These are phyloP conservation scores for Alternaria atra DNA, from an alignment of 2,329 filamentous ascomycete species.

Conservation along the genomic window DNA sequence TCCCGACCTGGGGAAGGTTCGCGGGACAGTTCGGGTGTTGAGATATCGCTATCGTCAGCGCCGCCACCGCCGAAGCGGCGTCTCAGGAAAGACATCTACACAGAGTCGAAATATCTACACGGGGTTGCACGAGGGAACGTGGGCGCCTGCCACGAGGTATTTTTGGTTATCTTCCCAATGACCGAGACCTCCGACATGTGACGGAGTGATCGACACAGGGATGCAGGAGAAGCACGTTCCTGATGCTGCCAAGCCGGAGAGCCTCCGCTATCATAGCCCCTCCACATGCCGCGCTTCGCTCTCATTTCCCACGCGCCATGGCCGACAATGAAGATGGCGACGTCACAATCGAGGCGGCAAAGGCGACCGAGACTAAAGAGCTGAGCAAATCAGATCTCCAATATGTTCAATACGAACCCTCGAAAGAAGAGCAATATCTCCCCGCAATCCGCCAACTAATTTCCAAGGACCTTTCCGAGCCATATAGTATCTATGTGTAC, in stretches of 20 bases:
- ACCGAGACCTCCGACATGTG: conserved; percentile 21
- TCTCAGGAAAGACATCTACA: conserved; percentile 49
- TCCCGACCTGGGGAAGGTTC: conserved; percentile 49
- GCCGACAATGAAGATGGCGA: conserved; percentile 7
- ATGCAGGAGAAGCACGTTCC: conserved; percentile 6
- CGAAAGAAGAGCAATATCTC: conserved; percentile 73
- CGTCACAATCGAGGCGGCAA: not conserved
- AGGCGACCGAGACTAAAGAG: not conserved
- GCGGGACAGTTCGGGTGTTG: conserved; percentile 48
- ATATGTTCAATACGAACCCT: conserved; percentile 68
- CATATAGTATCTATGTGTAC: conserved; percentile 99
- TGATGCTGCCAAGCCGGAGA: conserved; percentile 13
- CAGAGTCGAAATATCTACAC: not conserved
- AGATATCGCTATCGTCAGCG: conserved; percentile 28
- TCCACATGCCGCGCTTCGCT: conserved; percentile 8
- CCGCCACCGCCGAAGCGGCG: conserved; percentile 44
- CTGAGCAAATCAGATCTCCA: conserved; percentile 53
- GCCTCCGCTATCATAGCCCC: not conserved
- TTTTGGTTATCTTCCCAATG: conserved; percentile 6
- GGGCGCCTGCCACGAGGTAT: not conserved
- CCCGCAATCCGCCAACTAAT: conserved; percentile 91
- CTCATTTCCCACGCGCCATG: conserved; percentile 9
- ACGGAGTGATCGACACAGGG: conserved; percentile 22
- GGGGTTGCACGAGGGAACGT: not conserved
- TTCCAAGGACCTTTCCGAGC: conserved; percentile 94